phyloP scores from a whole-genome alignment of 768 basidiomycete genomes.

The Auricularia sp. region DNA sequence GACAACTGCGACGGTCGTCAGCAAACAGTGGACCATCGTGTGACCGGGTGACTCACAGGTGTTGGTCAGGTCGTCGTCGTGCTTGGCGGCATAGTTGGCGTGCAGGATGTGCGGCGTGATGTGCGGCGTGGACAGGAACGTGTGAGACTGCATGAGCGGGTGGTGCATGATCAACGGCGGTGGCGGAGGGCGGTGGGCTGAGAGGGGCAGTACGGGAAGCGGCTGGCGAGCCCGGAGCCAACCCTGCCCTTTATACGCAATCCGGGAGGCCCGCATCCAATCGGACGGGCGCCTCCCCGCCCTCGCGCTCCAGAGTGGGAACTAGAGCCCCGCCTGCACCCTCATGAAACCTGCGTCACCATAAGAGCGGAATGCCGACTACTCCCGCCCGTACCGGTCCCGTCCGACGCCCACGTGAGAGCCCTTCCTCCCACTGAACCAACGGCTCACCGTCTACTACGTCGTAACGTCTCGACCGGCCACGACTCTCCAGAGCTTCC shows the following conservation, averaged over 20 bases:
- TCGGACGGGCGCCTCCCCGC: no score
- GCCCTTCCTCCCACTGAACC: no score
- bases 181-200: slow-evolving; percentile 5
- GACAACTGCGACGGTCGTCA: slow-evolving; percentile 61
- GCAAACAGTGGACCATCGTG: slow-evolving; percentile 15
- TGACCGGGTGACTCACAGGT: slow-evolving; percentile 10
- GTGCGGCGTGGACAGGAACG: slow-evolving; percentile 54
- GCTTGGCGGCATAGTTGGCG: slow-evolving; percentile 70
- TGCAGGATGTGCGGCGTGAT: slow-evolving; percentile 86
- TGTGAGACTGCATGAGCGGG: slow-evolving; percentile 28
- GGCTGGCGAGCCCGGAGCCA: not conserved
- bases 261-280: no score
- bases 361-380: no score
- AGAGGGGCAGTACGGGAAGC: not conserved
- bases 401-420: no score
- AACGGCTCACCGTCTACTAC: no score
- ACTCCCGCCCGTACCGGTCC: no score
- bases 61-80: slow-evolving; percentile 45
- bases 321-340: no score
- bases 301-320: no score
- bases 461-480: no score
- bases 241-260: slow-evolving; percentile 3
- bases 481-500: no score
- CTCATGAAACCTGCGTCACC: no score
- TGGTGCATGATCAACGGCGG: slow-evolving; percentile 45